Percentiles rank a stretch among this genome's conserved stretches.
Conservation (phyloP, 2,329 filamentous ascomycete genomes). For the Mycogone perniciosa region DNA sequence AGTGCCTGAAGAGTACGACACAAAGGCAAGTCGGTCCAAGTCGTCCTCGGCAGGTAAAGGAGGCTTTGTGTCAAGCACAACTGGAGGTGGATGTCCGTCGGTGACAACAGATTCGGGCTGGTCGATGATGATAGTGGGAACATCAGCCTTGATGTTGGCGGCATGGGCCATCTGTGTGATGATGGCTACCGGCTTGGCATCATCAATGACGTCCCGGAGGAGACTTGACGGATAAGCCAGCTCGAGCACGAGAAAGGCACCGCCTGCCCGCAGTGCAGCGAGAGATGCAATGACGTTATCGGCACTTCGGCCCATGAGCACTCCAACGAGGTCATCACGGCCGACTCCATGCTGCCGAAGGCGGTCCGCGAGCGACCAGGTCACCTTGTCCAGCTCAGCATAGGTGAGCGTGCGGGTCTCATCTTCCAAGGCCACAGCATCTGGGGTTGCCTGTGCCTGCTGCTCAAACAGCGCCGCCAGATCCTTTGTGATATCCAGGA, state of each 20-base stretch:
- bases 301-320: constrained; percentile 67
- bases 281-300: constrained; percentile 75
- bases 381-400: constrained; percentile 61
- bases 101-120: constrained; percentile 26
- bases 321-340: constrained; percentile 67
- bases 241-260: constrained; percentile 75
- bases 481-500: constrained; percentile 67
- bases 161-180: constrained; percentile 61
- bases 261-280: constrained; percentile 70
- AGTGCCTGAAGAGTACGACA: constrained; percentile 74
- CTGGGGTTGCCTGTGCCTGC: constrained; percentile 62
- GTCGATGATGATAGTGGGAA: constrained; percentile 61
- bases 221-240: constrained; percentile 70
- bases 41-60: constrained; percentile 58
- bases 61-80: constrained; percentile 35
- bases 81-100: constrained; percentile 20
- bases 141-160: constrained; percentile 55
- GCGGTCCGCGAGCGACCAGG: constrained; percentile 56
- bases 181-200: constrained; percentile 64
- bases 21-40: constrained; percentile 67
- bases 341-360: constrained; percentile 63
- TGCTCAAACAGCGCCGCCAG: constrained; percentile 63
- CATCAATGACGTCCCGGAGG: constrained; percentile 68
- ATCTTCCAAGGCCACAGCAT: constrained; percentile 67
- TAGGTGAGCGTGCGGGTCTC: constrained; percentile 63